phyloP scores from a whole-genome alignment of 208 protist genomes.

The Crithidia mellificae region DNA sequence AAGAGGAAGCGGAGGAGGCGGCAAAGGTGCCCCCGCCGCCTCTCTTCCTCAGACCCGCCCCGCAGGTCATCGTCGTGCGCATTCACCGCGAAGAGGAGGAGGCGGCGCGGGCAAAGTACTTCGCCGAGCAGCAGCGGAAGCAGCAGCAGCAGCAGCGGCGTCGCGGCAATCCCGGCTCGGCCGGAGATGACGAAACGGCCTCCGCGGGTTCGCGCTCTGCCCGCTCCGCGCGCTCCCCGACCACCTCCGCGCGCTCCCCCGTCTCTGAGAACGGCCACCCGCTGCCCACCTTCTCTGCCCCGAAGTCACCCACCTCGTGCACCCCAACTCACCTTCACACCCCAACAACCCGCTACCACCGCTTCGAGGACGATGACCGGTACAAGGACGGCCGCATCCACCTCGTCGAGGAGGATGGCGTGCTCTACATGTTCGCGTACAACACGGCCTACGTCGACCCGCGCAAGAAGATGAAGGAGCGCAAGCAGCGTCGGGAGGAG shows the following conservation, averaged over 20 bases:
- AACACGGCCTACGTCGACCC: conserved; percentile 36
- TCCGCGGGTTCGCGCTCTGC: conserved; percentile 11
- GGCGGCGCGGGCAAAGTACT: conserved; percentile 28
- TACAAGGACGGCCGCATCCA: conserved; percentile 66
- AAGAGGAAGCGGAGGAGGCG: conserved; percentile 28
- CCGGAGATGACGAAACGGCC: background rate
- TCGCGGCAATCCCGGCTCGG: background rate
- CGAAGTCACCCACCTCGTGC: background rate
- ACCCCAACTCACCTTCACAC: conserved; percentile 8
- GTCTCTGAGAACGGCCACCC: conserved; percentile 1
- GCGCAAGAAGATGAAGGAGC: conserved; percentile 11
- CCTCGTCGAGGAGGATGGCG: conserved; percentile 61
- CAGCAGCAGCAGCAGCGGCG: conserved; percentile 3
- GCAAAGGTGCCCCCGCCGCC: conserved; percentile 33
- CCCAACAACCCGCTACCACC: conserved; percentile 27
- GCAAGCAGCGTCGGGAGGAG: conserved; percentile 16
- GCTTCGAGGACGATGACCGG: conserved; percentile 41
- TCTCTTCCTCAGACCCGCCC: conserved; percentile 31
- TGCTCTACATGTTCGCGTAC: conserved; percentile 70
- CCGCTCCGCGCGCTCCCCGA: conserved; percentile 4
- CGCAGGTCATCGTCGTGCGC: conserved; percentile 39
- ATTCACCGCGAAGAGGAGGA: conserved; percentile 43
- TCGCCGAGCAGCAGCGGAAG: conserved; percentile 19
- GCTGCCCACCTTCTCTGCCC: background rate
- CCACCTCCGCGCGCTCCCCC: conserved; percentile 9